Conservation (phyloP, 2,329 filamentous ascomycete species). For the Neofusicoccum umdonicola region DNA sequence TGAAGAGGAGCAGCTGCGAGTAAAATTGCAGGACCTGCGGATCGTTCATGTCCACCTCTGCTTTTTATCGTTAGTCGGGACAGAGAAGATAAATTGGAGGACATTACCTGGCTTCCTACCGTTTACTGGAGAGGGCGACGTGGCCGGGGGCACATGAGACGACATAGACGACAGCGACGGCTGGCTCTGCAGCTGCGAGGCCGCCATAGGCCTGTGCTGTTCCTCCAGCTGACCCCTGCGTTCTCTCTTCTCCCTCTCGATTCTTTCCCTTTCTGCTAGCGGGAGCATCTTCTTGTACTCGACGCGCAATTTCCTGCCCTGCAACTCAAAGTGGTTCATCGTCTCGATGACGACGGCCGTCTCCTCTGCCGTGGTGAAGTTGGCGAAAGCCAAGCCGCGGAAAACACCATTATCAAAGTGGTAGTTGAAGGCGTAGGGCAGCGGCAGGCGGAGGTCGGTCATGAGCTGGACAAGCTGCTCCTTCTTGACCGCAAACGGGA, state of each 20-base stretch:
- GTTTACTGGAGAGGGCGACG: conserved; percentile 67
- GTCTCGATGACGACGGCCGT: conserved; percentile 88
- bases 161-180: conserved; percentile 79
- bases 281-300: conserved; percentile 99
- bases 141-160: conserved; percentile 55
- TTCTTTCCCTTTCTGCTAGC: conserved; percentile 87
- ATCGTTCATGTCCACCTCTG: conserved; percentile 87
- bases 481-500: conserved; percentile 97
- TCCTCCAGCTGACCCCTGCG: conserved; percentile 94
- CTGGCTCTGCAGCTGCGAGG: conserved; percentile 72
- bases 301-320: conserved; percentile 89
- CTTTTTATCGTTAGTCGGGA: conserved; percentile 21
- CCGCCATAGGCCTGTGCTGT: conserved; percentile 75
- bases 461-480: conserved; percentile 91
- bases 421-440: conserved; percentile 99
- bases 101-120: conserved; percentile 50
- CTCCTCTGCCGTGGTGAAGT: conserved; percentile 94
- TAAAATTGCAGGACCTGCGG: conserved; percentile 84
- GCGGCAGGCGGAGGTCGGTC: conserved; percentile 87
- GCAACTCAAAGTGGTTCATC: conserved; percentile 93
- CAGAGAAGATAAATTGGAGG: conserved; percentile 23
- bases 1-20: conserved; percentile 85
- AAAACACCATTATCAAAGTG: conserved; percentile 99
- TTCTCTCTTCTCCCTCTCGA: conserved; percentile 95
- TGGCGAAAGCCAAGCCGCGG: conserved; percentile 91